Evolutionary conservation across 2,329 filamentous ascomycete species (phyloP), one percentile per base, ranked within the genome.

Genomic region (Aspergillus sp.): DNA sequence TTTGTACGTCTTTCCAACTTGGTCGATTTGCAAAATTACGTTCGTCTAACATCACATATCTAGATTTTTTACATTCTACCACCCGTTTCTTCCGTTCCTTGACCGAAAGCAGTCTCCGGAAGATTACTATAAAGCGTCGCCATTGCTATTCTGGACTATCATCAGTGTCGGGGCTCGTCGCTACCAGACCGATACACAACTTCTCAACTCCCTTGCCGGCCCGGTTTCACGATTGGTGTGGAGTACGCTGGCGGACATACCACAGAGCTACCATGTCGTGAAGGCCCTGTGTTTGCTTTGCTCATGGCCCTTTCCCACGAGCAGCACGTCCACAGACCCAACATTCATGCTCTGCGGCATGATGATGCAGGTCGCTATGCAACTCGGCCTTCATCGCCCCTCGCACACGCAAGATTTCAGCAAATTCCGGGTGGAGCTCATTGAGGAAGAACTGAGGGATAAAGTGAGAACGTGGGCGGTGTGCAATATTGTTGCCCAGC

Each of bases 101-200:
- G 82, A 85, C 54, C 75, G 75, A 33, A 67, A 76, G 6, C 73
- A 76, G 53, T 69, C 75, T 8, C 78, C 82, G 3, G 80, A 85
- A 22, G 77, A 82, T 46, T 85, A 82, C 65, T 81, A 81, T 57
- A 75, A 76, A 13, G 72, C 79, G 32, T 84, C 81, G 41, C 82
- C 81, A n/a, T 70, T 88, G 5, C 75, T 87, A n/a, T 86, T 86
- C 67, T 88, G 85, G 85, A 82, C 82, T 22, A 82, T 87, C 45
- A 75, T 87, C 42, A 79, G 80, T 35, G 78, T 86, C 36, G 84
- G 83, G 10, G 79, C 83, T 33, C 79, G 85, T 35, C 79, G 83
- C 45, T 86, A 81, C 55, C 76, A 77, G 16, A 65, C 72, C 7
- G 82, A 85, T 55, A 72, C 78, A 0, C 73, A 72, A 11, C 70